Base-by-base conservation (phyloP, 2,329 filamentous ascomycete species). In the Colletotrichum somersetense region DNA sequence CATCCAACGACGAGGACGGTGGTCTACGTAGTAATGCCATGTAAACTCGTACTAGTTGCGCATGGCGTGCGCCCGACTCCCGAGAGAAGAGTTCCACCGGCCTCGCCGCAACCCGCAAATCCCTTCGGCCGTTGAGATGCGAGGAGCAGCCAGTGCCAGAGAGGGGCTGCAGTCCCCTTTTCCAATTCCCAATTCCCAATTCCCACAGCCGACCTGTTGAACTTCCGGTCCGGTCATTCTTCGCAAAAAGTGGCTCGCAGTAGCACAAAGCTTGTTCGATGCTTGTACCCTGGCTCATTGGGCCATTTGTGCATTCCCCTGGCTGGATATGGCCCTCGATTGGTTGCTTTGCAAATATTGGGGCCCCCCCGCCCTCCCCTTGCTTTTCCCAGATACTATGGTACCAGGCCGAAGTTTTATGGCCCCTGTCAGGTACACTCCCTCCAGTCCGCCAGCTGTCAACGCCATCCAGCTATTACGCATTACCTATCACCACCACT, bases 221-320 rank as follows among this genome's bases (percentile, higher is more conserved):
- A 18, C 40, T 42, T 42, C 14, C 16, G 4, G 59, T 14, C 42
- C 38, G 53, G 44, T 30, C 35, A 26, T 50, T 66, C 55, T 61
- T 26, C 40, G 46, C 40, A 57, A 33, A 57, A 33, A 53, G 53
- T 52, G 52, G 40, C 66, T 62, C 62, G 62, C 67, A 66, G 30
- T 30, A 66, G 20, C 58, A 48, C 53, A 72, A 72, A 72, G 69
- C 66, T 72, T 72, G 65, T 72, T 71, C 33, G n/a, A 16, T 57
- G 53, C 46, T 44, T 50, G 59, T 40, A 38, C 69, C 46, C 8
- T 62, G 59, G n/a, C 6, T 23, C 44, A n/a, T 26, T 40, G 38
- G 63, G 26, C 30, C 30, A 30, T 30, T 30, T 30, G 30, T 30
- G 50, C 35, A 30, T 46, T 26, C 20, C 40, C 40, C 14, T 44